These are phyloP conservation scores for Adansonia digitata DNA, from an alignment of 345 rosid species.

Conservation along the genomic window DNA sequence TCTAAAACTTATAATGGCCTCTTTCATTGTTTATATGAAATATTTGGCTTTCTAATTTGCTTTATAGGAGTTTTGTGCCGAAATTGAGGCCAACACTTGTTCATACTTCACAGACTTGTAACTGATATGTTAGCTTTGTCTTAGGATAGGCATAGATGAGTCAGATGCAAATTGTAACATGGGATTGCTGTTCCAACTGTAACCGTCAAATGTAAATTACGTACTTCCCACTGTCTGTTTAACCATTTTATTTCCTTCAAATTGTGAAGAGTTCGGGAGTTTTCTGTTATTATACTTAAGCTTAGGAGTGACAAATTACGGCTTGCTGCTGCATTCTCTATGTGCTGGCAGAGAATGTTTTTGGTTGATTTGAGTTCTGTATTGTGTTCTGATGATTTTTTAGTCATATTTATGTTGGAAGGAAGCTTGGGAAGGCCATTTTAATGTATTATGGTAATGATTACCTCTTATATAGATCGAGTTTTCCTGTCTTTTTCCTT, in stretches of 20 bases:
- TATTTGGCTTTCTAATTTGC: conserved; percentile 17
- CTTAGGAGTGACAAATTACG: not conserved
- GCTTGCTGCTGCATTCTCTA: not conserved
- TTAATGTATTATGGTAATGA: not conserved
- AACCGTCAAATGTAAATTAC: not conserved
- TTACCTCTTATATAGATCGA: not conserved
- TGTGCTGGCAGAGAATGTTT: conserved; percentile 2
- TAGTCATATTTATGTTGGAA: conserved; percentile 2
- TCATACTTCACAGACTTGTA: not conserved
- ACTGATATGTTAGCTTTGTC: not conserved
- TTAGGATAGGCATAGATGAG: not conserved
- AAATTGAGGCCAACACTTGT: conserved; percentile 13
- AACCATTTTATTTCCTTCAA: not conserved
- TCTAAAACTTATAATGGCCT: conserved; percentile 27
- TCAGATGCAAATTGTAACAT: not conserved
- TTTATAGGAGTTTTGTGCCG: conserved; percentile 5
- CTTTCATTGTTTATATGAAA: conserved; percentile 20
- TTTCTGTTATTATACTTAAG: not conserved
- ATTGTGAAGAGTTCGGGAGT: not conserved
- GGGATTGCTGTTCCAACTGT: not conserved
- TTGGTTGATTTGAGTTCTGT: not conserved
- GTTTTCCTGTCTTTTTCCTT: not conserved
- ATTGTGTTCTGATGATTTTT: not conserved
- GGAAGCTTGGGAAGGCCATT: not conserved
- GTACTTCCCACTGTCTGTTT: not conserved